Evolutionary conservation across 441 rosid genomes (phyloP).

Genomic region (Eruca vesicaria): DNA sequence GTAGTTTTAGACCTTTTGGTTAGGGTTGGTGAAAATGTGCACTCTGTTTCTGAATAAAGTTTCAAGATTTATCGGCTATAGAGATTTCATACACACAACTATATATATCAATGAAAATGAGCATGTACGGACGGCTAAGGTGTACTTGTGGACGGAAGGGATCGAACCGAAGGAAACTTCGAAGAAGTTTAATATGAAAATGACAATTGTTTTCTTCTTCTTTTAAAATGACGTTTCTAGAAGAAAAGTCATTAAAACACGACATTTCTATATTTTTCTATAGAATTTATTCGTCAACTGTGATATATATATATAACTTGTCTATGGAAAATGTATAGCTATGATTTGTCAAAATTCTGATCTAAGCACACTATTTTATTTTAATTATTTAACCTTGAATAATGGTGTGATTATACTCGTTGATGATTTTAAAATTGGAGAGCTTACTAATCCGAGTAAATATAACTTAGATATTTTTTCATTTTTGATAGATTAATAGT

Average conservation of each 20-base stretch:
- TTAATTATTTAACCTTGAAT: neutral
- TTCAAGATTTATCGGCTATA: conserved; percentile 14
- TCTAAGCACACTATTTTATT: neutral
- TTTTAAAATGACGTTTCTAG: conserved; percentile 8
- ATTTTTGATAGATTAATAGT: conserved; percentile 4
- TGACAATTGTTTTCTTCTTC: neutral
- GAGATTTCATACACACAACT: neutral
- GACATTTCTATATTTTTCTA: neutral
- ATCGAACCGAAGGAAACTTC: conserved; percentile 16
- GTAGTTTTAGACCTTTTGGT: conserved; percentile 11
- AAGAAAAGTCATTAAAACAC: conserved; percentile 14
- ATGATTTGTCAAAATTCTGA: neutral
- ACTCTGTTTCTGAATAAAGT: neutral
- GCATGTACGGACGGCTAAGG: neutral
- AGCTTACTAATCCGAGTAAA: neutral
- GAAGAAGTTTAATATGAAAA: neutral
- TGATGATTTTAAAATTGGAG: too few species aligned
- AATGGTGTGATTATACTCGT: neutral
- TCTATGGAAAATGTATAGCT: neutral
- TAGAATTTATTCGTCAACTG: neutral
- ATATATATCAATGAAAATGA: neutral
- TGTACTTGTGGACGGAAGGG: conserved; percentile 11
- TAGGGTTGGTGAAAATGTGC: neutral
- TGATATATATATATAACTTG: neutral
- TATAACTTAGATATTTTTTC: neutral